A percentile compares a stretch with the other conserved stretches of the same genome.
These are phyloP conservation scores for Phytomonas serpens DNA, from an alignment of 208 protist genomes.

Conservation along the genomic window DNA sequence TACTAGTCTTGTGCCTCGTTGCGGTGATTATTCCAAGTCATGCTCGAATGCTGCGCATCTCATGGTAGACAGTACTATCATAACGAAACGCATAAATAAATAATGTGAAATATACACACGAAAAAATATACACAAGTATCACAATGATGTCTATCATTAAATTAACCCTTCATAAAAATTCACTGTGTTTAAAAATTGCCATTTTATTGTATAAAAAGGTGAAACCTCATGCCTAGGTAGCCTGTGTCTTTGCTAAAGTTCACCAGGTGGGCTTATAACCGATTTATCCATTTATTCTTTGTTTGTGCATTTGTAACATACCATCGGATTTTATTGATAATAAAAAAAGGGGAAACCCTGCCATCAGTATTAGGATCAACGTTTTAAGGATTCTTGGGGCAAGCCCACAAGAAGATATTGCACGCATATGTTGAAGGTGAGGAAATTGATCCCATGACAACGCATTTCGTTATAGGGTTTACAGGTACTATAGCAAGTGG, in stretches of 20 bases:
- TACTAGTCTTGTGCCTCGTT: background rate
- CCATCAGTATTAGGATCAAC: background rate
- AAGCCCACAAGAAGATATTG: background rate
- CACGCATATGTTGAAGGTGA: background rate
- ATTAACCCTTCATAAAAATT: constrained; percentile 6
- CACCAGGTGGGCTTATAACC: background rate
- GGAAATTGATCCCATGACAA: background rate
- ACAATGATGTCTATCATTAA: background rate
- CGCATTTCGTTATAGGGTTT: constrained; percentile 31
- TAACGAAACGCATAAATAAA: background rate
- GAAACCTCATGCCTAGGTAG: background rate
- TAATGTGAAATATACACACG: background rate
- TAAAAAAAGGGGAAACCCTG: background rate
- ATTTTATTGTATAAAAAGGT: background rate
- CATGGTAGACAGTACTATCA: background rate
- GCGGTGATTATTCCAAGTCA: background rate
- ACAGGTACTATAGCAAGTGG: constrained; percentile 78
- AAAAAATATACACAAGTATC: background rate
- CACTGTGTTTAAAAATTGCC: background rate
- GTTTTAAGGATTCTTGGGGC: background rate
- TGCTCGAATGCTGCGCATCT: background rate
- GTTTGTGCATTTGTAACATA: background rate
- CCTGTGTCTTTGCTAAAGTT: background rate
- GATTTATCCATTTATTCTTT: background rate
- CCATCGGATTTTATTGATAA: background rate